Percentiles rank a stretch among this genome's conserved stretches.
Evolutionary conservation across 1,284 basidiomycete genomes (phyloP).

Genomic region (Fistulina hepatica): DNA sequence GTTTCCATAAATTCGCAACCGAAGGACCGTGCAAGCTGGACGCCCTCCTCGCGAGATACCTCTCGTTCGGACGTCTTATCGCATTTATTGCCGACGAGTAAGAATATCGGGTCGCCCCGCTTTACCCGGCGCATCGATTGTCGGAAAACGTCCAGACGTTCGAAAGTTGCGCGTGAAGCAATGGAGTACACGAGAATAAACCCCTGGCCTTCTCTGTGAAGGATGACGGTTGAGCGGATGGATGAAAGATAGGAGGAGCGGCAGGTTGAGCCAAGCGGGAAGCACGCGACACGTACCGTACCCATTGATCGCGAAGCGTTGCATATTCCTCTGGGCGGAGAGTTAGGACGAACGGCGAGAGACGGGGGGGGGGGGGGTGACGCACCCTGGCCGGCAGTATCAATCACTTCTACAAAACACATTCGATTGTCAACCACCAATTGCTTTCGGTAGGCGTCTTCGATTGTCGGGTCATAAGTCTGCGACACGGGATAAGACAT

Average conservation of each 20-base stretch:
- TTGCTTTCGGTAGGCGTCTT: conserved; percentile 90
- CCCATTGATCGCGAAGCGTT: conserved; percentile 98
- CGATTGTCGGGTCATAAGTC: conserved; percentile 90
- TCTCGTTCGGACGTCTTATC: conserved; percentile 82
- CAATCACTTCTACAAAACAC: conserved; percentile 88
- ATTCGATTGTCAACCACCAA: conserved; percentile 85
- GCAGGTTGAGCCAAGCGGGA: conserved; percentile 3
- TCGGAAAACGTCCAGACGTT: conserved; percentile 89
- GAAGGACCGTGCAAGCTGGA: conserved; percentile 73
- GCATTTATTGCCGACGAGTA: conserved; percentile 89
- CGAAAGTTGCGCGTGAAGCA: conserved; percentile 88
- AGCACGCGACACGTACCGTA: conserved; percentile 54
- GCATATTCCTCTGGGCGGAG: conserved; percentile 78
- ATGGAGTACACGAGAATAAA: conserved; percentile 99
- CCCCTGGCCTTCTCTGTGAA: conserved; percentile 86
- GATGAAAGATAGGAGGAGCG: no score
- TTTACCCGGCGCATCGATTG: conserved; percentile 93
- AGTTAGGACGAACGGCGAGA: conserved; percentile 12
- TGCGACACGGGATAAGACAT: conserved; percentile 21
- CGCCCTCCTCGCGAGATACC: conserved; percentile 83
- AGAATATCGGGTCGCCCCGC: conserved; percentile 75
- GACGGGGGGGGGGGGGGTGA: conserved; percentile 12
- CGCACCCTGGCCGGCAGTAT: conserved; percentile 89
- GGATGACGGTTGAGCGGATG: no score
- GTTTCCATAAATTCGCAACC: conserved; percentile 96